These are phyloP conservation scores for Uronychia setigera DNA, from an alignment of 73 alveolate genomes.

Conservation along the genomic window DNA sequence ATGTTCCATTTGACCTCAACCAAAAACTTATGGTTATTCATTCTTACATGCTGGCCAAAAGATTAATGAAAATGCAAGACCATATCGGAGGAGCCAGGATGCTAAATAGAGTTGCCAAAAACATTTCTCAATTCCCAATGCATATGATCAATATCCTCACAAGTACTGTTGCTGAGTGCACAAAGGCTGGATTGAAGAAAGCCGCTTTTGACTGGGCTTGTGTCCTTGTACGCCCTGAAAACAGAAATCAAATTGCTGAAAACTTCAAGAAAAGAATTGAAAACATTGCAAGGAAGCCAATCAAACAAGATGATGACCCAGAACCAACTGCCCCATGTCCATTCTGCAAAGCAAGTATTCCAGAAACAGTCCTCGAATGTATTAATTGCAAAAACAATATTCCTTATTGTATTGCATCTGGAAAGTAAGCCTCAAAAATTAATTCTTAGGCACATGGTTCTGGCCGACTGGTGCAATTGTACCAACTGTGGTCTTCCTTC, in stretches of 20 bases:
- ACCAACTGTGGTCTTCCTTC: constrained; percentile 96
- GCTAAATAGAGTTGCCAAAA: constrained; percentile 94
- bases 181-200: constrained; percentile 93
- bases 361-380: constrained; percentile 93
- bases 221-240: constrained; percentile 96
- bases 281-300: constrained; percentile 94
- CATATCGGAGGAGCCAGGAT: constrained; percentile 96
- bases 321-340: constrained; percentile 95
- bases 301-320: constrained; percentile 91
- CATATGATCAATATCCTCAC: constrained; percentile 99
- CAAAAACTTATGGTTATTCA: constrained; percentile 95
- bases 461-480: constrained; percentile 87
- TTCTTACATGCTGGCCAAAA: constrained; percentile 95
- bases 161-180: constrained; percentile 98
- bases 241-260: constrained; percentile 92
- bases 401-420: constrained; percentile 98
- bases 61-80: constrained; percentile 86
- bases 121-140: constrained; percentile 96
- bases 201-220: constrained; percentile 98
- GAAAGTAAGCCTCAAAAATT: constrained; percentile 52
- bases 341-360: constrained; percentile 91
- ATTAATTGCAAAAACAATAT: constrained; percentile 93
- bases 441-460: constrained; percentile 76
- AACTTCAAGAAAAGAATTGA: constrained; percentile 89
- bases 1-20: constrained; percentile 91